These are phyloP conservation scores for Secale cereale DNA, from an alignment of 176 grass and related monocot species.

Conservation along the genomic window DNA sequence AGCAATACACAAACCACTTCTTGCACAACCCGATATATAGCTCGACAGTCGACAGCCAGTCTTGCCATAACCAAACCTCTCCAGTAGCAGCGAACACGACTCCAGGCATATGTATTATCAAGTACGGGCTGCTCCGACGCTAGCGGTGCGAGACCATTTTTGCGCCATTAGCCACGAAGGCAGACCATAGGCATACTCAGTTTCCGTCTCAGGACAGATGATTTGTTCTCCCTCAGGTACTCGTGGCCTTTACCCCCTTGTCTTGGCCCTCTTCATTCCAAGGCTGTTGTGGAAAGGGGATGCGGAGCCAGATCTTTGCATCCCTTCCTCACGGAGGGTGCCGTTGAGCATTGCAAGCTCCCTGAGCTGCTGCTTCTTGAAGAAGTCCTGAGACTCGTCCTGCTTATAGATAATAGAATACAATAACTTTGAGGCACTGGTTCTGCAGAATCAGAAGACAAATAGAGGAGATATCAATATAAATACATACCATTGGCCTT, in stretches of 20 bases:
- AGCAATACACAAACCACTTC: conserved; percentile 39
- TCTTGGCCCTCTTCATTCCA: conserved; percentile 94
- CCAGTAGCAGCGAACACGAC: conserved; percentile 43
- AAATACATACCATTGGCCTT: conserved; percentile 69
- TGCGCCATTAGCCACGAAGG: conserved; percentile 37
- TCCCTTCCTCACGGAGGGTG: conserved; percentile 88
- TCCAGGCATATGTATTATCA: conserved; percentile 57
- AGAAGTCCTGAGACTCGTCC: conserved; percentile 96
- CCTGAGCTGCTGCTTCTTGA: conserved; percentile 95
- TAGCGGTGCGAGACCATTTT: conserved; percentile 2
- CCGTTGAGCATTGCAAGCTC: conserved; percentile 94
- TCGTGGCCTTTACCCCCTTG: conserved; percentile 53
- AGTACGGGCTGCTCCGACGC: conserved; percentile 35
- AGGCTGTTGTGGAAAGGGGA: conserved; percentile 88
- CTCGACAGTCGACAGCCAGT: conserved; percentile 22
- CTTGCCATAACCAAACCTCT: conserved; percentile 31
- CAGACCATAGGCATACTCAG: conserved; percentile 42
- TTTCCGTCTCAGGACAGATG: conserved; percentile 42
- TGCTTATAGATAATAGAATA: conserved; percentile 28
- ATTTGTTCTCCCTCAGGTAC: conserved; percentile 24
- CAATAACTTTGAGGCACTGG: neutral
- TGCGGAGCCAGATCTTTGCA: conserved; percentile 72
- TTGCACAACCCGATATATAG: conserved; percentile 38
- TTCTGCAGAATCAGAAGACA: neutral
- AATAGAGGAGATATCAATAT: conserved; percentile 1